Evolutionary conservation across 441 rosid genomes (phyloP).

Genomic region (Arabidopsis lyrata): DNA sequence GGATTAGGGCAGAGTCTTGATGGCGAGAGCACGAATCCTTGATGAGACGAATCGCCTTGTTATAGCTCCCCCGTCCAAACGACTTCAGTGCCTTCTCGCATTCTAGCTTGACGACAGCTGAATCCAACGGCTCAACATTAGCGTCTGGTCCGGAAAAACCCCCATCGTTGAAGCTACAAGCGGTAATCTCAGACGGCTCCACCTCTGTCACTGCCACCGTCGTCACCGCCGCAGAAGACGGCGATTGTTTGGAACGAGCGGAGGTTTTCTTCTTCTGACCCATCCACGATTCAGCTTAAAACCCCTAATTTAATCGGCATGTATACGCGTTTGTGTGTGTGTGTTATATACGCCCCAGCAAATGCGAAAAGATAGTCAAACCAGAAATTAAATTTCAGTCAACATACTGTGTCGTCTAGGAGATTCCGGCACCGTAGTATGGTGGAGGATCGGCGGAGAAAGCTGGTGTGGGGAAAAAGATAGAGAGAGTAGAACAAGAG

Average conservation of each 20-base stretch:
- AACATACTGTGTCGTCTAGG: constrained; percentile 1
- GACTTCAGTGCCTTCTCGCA: constrained; percentile 87
- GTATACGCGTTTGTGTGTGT: neutral
- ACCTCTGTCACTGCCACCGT: constrained; percentile 19
- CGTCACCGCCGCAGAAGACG: constrained; percentile 27
- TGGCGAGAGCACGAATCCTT: constrained; percentile 70
- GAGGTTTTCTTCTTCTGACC: constrained; percentile 77
- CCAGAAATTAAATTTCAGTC: constrained; percentile 29
- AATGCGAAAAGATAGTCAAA: constrained; percentile 35
- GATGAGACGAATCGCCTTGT: constrained; percentile 82
- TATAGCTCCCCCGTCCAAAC: constrained; percentile 83
- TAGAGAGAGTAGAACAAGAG: constrained; percentile 43
- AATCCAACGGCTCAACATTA: constrained; percentile 46
- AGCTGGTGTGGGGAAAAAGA: constrained; percentile 46
- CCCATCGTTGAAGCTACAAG: constrained; percentile 1
- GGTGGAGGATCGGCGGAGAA: constrained; percentile 53
- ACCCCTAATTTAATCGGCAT: constrained; percentile 39
- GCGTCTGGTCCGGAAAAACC: constrained; percentile 15
- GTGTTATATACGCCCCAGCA: constrained; percentile 1
- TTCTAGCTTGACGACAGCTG: constrained; percentile 67
- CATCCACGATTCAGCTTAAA: constrained; percentile 53
- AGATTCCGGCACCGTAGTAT: constrained; percentile 12
- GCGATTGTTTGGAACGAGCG: constrained; percentile 64
- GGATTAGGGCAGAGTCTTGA: constrained; percentile 65
- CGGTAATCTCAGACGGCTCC: constrained; percentile 42